Percentiles rank a stretch among this genome's conserved stretches.
These are phyloP conservation scores for Neurospora sp. DNA, from an alignment of 495 filamentous ascomycete species.

Conservation along the genomic window DNA sequence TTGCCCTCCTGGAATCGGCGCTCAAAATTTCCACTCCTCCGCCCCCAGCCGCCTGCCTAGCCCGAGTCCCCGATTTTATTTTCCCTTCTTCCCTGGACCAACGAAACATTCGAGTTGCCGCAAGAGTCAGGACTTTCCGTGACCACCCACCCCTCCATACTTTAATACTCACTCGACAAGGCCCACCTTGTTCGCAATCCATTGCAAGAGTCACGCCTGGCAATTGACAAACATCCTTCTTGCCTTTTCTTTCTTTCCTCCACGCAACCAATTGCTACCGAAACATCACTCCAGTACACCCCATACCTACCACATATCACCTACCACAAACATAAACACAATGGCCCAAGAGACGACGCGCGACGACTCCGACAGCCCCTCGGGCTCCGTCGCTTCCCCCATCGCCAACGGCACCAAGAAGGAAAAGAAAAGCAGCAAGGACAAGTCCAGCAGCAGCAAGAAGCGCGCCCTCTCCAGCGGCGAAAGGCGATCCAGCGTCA, in stretches of 20 bases:
- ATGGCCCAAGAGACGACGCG: slow-evolving; percentile 13
- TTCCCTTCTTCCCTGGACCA: not conserved
- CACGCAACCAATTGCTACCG: not conserved
- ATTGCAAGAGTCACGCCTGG: not conserved
- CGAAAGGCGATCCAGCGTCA: slow-evolving; percentile 42
- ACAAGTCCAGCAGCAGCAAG: slow-evolving; percentile 19
- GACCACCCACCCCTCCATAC: not conserved
- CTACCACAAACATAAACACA: not conserved
- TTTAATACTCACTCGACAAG: not conserved
- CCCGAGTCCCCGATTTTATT: not conserved
- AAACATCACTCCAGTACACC: not conserved
- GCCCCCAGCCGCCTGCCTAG: not conserved
- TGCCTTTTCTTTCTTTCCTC: not conserved
- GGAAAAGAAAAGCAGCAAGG: slow-evolving; percentile 17
- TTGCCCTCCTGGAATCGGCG: not conserved
- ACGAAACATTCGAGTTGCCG: not conserved
- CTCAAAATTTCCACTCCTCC: not conserved
- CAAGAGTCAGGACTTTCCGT: not conserved
- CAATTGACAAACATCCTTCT: not conserved
- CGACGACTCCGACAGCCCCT: slow-evolving; percentile 15
- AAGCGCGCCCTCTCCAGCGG: slow-evolving; percentile 14
- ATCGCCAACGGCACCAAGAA: slow-evolving; percentile 14
- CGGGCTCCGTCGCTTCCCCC: slow-evolving; percentile 13
- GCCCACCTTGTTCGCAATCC: not conserved
- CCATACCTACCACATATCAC: not conserved